Conservation (phyloP, 202 grass and related monocot genomes). For the Carex arenaria region DNA sequence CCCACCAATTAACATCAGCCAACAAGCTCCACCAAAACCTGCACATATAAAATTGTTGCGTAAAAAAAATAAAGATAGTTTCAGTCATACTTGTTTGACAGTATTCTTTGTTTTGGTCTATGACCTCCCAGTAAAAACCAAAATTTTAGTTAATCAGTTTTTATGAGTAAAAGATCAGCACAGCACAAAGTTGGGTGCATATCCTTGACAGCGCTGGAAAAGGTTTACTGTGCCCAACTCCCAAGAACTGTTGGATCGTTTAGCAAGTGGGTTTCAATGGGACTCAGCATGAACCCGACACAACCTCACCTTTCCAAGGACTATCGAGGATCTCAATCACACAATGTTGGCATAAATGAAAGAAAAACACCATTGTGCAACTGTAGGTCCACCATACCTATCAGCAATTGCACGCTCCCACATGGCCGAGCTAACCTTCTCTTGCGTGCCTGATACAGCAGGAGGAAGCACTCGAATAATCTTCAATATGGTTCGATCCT, state of each 20-base stretch:
- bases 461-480: slow-evolving; percentile 97
- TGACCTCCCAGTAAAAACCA: not conserved
- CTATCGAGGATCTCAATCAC: not conserved
- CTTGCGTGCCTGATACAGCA: slow-evolving; percentile 61
- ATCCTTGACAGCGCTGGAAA: not conserved
- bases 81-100: not conserved
- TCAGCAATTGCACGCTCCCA: slow-evolving; percentile 95
- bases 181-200: not conserved
- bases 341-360: slow-evolving; percentile 14
- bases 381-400: slow-evolving; percentile 46
- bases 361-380: not conserved
- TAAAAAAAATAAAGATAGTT: not conserved
- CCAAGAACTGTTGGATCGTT: not conserved
- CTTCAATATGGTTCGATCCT: slow-evolving; percentile 92
- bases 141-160: not conserved
- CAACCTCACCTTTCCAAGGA: not conserved
- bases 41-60: not conserved
- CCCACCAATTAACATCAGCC: slow-evolving; percentile 99
- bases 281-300: not conserved
- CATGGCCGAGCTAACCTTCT: slow-evolving; percentile 70
- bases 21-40: slow-evolving; percentile 99
- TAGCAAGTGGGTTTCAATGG: not conserved
- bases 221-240: not conserved
- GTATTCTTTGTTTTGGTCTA: not conserved
- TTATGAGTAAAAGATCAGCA: not conserved